Evolutionary conservation across 129 eudicot species (phyloP), one percentile per base, ranked within the genome.

Genomic region (Cynara cardunculus): DNA sequence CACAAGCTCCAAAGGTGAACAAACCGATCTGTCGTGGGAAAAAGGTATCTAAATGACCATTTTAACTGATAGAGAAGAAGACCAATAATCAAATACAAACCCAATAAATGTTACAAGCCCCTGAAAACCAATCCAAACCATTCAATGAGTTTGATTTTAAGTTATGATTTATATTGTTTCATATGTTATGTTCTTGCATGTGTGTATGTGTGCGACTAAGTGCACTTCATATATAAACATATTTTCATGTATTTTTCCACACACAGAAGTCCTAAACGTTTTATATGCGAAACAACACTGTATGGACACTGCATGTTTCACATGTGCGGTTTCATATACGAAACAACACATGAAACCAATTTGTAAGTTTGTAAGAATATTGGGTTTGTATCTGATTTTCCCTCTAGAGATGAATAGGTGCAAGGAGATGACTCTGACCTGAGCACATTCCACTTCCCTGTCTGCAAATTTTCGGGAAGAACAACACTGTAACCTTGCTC

Each of bases 1-100:
- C 59, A 91, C 76, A 39, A 91, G 94, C 85, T 80, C 82, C 89
- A 91, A 67, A 8, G 97, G 97, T 37, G 90, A 89, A 41, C 66
- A 81, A 13, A 80, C 85, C 66, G 97, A 91, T 85, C 97, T 91
- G 92, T 75, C 73, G 75, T 27, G 65, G 81, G 25, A 44, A 3
- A 78, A 74, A 21, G 62, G 70, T 32, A 69, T 67, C 39, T 28
- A 25, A 76, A 35, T 6, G 62, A 78, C 71, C 19, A 53, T n/a
- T 44, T 77, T 7, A 73, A 75, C 44, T 7, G 22, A 68, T 18
- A 2, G 39, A 34, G 61, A 59, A 26, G 14, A 62, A 71, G 53
- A 41, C 21, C 34, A 26, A 16, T 16, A 49, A 49, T 16, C 62
- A 49, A 49, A 49, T 46, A 46, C 61, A 2, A 46, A 46, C 61